These are phyloP conservation scores for Rhynchospora tenuis DNA, from an alignment of 176 grass and related monocot species.

Conservation along the genomic window DNA sequence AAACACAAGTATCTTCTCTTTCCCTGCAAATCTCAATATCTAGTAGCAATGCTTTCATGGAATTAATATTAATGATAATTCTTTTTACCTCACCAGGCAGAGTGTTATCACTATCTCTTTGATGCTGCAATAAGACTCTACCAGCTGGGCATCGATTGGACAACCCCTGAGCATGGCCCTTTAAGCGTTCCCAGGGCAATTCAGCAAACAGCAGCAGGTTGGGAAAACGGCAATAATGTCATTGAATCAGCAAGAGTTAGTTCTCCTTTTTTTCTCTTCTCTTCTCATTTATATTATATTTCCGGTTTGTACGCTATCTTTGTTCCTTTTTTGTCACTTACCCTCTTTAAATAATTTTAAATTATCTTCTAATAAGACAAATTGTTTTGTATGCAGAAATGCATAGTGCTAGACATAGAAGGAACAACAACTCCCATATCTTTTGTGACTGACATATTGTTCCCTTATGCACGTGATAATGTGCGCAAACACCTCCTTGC, in stretches of 20 bases:
- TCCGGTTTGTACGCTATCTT: neutral
- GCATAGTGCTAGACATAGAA: slow-evolving; percentile 85
- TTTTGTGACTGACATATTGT: slow-evolving; percentile 89
- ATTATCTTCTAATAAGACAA: neutral
- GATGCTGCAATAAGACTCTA: slow-evolving; percentile 87
- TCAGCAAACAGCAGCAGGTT: slow-evolving; percentile 13
- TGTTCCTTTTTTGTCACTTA: neutral
- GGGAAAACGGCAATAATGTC: slow-evolving; percentile 41
- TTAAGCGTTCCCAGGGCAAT: slow-evolving; percentile 39
- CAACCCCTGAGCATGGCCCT: slow-evolving; percentile 65
- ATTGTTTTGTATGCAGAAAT: slow-evolving; percentile 38
- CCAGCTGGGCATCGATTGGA: slow-evolving; percentile 84
- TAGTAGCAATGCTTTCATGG: neutral
- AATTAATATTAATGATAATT: slow-evolving; percentile 13
- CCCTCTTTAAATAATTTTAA: neutral
- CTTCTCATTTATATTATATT: neutral
- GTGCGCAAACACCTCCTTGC: slow-evolving; percentile 71
- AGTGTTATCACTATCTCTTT: slow-evolving; percentile 96
- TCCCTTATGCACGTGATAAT: slow-evolving; percentile 91
- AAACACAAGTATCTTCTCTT: slow-evolving; percentile 70
- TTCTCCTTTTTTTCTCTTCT: slow-evolving; percentile 18
- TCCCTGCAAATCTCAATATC: neutral
- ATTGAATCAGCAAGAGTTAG: slow-evolving; percentile 53
- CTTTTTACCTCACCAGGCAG: slow-evolving; percentile 55
- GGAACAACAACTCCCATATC: slow-evolving; percentile 95